phyloP scores from a whole-genome alignment of 352 stramenopile genomes.

The Phytophthora hybrid region DNA sequence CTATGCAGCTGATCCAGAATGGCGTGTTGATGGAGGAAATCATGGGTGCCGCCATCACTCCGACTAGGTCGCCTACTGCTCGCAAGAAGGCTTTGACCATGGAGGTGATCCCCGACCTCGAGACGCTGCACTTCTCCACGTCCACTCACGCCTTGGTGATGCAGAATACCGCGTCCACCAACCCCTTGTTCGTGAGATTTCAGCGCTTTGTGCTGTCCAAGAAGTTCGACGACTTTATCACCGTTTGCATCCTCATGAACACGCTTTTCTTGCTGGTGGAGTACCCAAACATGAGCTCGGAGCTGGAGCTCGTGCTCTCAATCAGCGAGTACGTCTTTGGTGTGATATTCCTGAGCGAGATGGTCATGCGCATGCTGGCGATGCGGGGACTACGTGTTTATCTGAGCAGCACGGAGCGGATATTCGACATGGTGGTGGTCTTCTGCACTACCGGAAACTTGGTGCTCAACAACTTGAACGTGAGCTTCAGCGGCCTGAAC shows the following conservation, averaged over 20 bases:
- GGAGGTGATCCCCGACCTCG: slow-evolving; percentile 33
- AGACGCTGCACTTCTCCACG: slow-evolving; percentile 28
- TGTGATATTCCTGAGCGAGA: slow-evolving; percentile 66
- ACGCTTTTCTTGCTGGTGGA: slow-evolving; percentile 74
- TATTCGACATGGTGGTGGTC: slow-evolving; percentile 82
- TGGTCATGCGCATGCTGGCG: slow-evolving; percentile 66
- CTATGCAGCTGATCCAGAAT: slow-evolving; percentile 70
- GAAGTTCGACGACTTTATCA: slow-evolving; percentile 79
- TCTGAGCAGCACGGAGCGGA: slow-evolving; percentile 62
- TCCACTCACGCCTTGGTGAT: slow-evolving; percentile 45
- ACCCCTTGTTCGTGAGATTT: slow-evolving; percentile 36
- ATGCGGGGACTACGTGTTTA: slow-evolving; percentile 63
- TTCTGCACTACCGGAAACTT: slow-evolving; percentile 74
- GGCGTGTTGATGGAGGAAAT: slow-evolving; percentile 58
- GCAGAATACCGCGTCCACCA: slow-evolving; percentile 25
- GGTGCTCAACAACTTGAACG: slow-evolving; percentile 69
- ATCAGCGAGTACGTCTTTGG: slow-evolving; percentile 82
- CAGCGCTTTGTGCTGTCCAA: slow-evolving; percentile 74
- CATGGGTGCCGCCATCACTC: slow-evolving; percentile 28
- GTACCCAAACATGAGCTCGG: slow-evolving; percentile 63
- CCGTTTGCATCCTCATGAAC: slow-evolving; percentile 71
- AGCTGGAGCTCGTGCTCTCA: slow-evolving; percentile 46
- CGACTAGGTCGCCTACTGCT: background rate
- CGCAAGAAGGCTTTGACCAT: slow-evolving; percentile 39
- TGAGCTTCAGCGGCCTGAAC: slow-evolving; percentile 69